Base-by-base conservation (phyloP, 2,329 filamentous ascomycete genomes). In the Elsinoe necatrix region DNA sequence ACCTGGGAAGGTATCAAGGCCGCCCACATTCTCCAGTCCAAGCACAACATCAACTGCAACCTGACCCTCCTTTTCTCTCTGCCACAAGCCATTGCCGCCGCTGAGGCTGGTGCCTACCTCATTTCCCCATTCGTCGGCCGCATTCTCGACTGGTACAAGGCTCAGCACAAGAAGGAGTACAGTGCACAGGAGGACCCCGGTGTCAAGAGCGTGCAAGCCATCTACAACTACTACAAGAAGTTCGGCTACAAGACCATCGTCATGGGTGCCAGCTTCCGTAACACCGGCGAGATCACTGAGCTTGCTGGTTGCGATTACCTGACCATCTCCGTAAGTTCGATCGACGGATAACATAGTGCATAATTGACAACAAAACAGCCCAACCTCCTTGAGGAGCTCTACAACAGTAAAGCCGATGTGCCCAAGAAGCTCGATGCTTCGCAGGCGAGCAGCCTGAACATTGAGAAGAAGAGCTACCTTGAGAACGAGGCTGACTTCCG, bases 201-300 rank as follows among this genome's bases (percentile, higher is more conserved):
- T 80, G 93, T 98, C 75, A 82, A 89, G 79, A 92, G 87, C 64
- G 93, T 98, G 71, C 82, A 92, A 81, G 72, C 69, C 75, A 98
- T 98, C 80, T 98, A 86, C 85, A 93, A 98, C 84, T 98, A 98
- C 88, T 98, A 98, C 87, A 98, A 98, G 89, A 97, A 97, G 83
- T 89, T 79, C 75, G 89, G 87, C 74, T 96, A 98, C 86, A 95
- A 95, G 69, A 98, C 93, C 74, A 96, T 97, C 68, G 93, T 98
- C 77, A 98, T 98, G 93, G 93, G 93, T 71, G 93, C 93, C 66
- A 96, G 91, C 39, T 98, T 98, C 89, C 85, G 93, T 73, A 97
- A 87, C 80, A 79, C 79, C 62, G 93, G 93, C 69, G 93, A 98
- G 80, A 95, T 98, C 76, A 97, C 89, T 48, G 93, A 98, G 81